Base-by-base conservation (phyloP, 371 early-diverging fungal species). In the Mucor racemosus region DNA sequence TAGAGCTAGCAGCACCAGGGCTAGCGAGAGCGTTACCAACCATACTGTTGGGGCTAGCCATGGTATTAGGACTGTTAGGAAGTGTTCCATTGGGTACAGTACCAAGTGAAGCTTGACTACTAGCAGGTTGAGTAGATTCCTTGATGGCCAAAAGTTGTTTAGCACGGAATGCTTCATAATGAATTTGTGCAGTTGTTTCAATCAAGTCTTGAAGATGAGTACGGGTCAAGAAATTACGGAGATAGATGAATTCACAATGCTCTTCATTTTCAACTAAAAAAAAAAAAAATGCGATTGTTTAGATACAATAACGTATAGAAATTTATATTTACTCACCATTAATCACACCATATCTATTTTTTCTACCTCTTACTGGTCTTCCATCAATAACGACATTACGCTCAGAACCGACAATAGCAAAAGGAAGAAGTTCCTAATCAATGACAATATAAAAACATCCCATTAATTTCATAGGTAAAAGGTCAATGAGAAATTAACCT, bases 81-180 rank as follows among this genome's bases (percentile, higher is more conserved):
- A 72, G 44, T 0, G 62, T 63, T 19, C 50, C 58, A n/a, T 72
- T 64, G 41, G 73, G 61, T 26, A 42, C 61, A 62, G 70, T 36
- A 14, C 57, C 68, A 35, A 71, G 42, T 10, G 75, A 71, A n/a
- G 64, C 44, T 41, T 75, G 78, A 63, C 59, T 66, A 26, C 60
- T 62, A 11, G 65, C 38, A 21, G 76, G 74, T 13, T 78, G 73
- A 33, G 81, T 78, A 21, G 79, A 80, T 77, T 93, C 94, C 76
- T 93, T 94, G 60, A 94, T 82, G 44, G 96, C 94, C 63, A 94
- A 74, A 50, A 94, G 77, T 78, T 94, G 94, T 72, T 90, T 86
- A 36, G 94, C 90, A 60, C 97, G 89, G 92, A 95, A 97, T n/a
- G 91, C 85, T 78, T 95, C 95, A 75, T 95, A 95, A 73, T 94